Evolutionary conservation across 2,329 filamentous ascomycete genomes (phyloP), one percentile per base, ranked within the genome.

Genomic region (Beauveria rudraprayagi): DNA sequence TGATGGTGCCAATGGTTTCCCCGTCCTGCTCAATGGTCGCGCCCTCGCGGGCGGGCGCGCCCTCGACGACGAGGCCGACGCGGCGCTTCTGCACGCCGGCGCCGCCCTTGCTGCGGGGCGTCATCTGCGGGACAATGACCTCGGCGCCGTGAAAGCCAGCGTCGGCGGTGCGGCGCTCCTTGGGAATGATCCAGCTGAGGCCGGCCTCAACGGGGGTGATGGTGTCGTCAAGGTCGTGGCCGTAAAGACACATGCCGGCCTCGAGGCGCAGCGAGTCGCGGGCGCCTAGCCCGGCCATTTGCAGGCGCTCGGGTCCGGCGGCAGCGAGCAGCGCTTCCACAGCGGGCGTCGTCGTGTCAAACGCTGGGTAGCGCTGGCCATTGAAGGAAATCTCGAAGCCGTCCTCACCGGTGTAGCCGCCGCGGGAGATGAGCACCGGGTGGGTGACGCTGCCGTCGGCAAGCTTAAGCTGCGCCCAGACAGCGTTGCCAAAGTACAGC

Each of bases 211-310:
- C 80, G 17, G 83, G 83, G 17, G 83, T 85, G 19, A 80, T 85
- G n/a, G 75, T 73, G 71, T 96, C 93, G 72, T 95, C 87, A 43
- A 99, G 83, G 73, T 99, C 94, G 76, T 97, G 91, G n/a, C 94
- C 94, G 77, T 99, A 99, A n/a, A 99, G 83, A 75, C 94, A 99
- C 93, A 99, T 96, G 63, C 94, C 94, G 0, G 94, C 94, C 78
- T 99, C 94, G 34, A 99, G 85, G 52, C 94, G 87, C 63, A 99
- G 84, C 64, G 89, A 95, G 75, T 99, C 94, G 65, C 94, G 85
- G 2, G 94, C 91, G 10, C 92, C 94, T 0, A 99, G 83, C 3
- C 94, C 94, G 2, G 93, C 92, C 51, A 96, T 83, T 69, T 89
- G 88, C 17, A 96, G 79, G 56, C 75, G 76, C 64, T 82, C 80